Evolutionary conservation across 192 early-diverging fungal genomes (phyloP).

Genomic region (Podila epigama): DNA sequence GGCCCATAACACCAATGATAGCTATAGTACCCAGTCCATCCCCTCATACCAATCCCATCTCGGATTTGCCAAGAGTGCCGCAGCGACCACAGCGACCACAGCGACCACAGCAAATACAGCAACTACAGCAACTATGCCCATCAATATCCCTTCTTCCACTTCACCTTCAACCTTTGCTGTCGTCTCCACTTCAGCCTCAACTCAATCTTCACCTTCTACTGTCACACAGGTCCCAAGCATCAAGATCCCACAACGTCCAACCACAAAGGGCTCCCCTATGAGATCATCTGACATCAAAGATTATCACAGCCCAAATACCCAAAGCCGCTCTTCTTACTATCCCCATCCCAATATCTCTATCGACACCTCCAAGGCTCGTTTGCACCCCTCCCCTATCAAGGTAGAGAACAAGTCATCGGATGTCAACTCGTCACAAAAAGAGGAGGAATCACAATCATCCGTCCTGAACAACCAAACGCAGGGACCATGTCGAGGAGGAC

Average conservation of each 20-base stretch:
- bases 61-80: too few species aligned
- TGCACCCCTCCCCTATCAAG: constrained; percentile 2
- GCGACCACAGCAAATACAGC: too few species aligned
- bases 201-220: constrained; percentile 10
- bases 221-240: constrained; percentile 6
- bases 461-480: too few species aligned
- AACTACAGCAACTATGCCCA: not conserved
- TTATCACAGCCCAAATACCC: not conserved
- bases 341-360: constrained; percentile 42
- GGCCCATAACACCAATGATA: constrained; percentile 20
- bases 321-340: not conserved
- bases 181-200: constrained; percentile 15
- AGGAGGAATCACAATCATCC: too few species aligned
- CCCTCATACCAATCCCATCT: too few species aligned
- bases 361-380: constrained; percentile 40
- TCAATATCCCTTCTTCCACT: not conserved
- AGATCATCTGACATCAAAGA: not conserved
- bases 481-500: not conserved
- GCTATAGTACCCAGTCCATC: too few species aligned
- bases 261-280: too few species aligned
- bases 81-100: too few species aligned
- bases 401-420: not conserved
- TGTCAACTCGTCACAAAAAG: too few species aligned
- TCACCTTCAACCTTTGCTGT: constrained; percentile 3
- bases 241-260: constrained; percentile 15